Percentiles rank a stretch among this genome's conserved stretches.
Evolutionary conservation across 73 alveolate species (phyloP).

Genomic region (Halteria grandinella): DNA sequence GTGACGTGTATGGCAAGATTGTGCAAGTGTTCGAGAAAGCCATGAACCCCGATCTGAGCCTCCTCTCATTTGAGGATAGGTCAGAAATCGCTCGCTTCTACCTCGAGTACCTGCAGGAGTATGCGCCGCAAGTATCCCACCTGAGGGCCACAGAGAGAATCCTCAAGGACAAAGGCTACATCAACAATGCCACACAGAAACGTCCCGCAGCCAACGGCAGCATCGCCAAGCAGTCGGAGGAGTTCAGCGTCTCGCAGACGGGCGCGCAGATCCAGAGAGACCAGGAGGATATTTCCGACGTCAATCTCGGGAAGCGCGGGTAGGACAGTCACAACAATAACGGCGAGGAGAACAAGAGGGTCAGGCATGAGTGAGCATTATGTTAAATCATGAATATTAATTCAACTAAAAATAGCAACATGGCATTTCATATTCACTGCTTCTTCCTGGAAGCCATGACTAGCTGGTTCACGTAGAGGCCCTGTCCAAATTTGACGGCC

Average conservation of each 20-base stretch:
- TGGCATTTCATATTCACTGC: no score
- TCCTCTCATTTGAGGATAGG: neutral
- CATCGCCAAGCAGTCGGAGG: no score
- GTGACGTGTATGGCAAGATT: conserved; percentile 18
- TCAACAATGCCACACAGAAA: no score
- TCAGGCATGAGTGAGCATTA: neutral
- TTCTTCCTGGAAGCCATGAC: neutral
- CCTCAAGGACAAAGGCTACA: conserved; percentile 31
- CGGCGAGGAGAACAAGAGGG: no score
- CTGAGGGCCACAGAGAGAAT: conserved; percentile 26
- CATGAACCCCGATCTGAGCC: neutral
- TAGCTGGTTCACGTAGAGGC: neutral
- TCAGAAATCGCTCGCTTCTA: conserved; percentile 31
- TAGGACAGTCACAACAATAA: neutral
- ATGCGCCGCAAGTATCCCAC: neutral
- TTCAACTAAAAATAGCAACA: no score
- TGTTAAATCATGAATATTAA: neutral
- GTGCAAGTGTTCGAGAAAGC: conserved; percentile 8
- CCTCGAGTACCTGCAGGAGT: conserved; percentile 36
- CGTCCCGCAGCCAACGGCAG: no score
- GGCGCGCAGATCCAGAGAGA: no score
- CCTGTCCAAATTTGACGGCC: neutral
- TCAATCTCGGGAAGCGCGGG: neutral
- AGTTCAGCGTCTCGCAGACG: no score
- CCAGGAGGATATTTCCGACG: neutral